A percentile compares a stretch with the other conserved stretches of the same genome.
Evolutionary conservation across 805 yeast genomes (phyloP).

Genomic region (Maudiozyma pseudohumilis): DNA sequence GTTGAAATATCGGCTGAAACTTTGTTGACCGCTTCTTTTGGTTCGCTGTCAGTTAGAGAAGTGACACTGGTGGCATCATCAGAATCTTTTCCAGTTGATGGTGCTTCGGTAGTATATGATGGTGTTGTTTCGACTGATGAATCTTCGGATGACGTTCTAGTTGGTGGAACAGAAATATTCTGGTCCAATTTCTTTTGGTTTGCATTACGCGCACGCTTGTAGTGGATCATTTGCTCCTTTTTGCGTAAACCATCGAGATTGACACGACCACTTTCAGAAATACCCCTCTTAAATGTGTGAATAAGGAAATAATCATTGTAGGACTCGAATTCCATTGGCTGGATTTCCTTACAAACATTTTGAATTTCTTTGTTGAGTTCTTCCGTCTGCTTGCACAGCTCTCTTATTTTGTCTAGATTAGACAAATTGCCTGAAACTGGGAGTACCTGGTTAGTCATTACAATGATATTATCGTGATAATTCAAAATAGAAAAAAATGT

Average conservation of each 20-base stretch:
- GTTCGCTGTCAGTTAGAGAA: background rate
- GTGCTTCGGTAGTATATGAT: background rate
- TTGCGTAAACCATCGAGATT: constrained; percentile 21
- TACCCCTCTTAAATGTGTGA: constrained; percentile 23
- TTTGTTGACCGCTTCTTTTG: background rate
- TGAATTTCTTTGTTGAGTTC: constrained; percentile 7
- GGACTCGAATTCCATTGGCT: constrained; percentile 28
- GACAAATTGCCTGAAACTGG: background rate
- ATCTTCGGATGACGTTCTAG: constrained; percentile 3
- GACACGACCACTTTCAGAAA: constrained; percentile 27
- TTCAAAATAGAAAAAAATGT: no score
- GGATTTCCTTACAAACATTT: constrained; percentile 9
- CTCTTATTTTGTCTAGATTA: constrained; percentile 6
- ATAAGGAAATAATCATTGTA: constrained; percentile 24
- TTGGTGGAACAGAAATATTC: constrained; percentile 4
- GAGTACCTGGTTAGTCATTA: no score
- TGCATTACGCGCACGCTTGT: constrained; percentile 15
- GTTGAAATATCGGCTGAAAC: constrained; percentile 3
- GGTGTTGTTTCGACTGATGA: background rate
- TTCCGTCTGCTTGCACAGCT: constrained; percentile 5
- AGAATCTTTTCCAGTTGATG: background rate
- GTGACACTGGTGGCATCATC: background rate
- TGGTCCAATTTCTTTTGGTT: constrained; percentile 1
- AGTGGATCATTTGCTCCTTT: constrained; percentile 21
- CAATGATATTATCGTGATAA: no score